These are phyloP conservation scores for Corrigiola litoralis DNA, from an alignment of 179 eudicot genomes.

Conservation along the genomic window DNA sequence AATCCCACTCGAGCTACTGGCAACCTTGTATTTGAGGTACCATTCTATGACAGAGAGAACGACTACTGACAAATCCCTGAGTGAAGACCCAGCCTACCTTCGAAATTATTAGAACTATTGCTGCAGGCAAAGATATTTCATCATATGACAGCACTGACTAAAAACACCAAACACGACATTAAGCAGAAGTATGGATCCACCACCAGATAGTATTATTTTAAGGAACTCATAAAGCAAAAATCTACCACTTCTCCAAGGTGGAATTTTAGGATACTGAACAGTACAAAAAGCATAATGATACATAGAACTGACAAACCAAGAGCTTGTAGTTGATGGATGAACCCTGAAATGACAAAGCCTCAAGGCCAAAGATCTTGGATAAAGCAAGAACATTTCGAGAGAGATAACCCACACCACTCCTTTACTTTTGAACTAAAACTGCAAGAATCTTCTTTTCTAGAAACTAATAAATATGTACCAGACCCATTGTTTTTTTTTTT, in stretches of 20 bases:
- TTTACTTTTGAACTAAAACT: too few relatives aligned
- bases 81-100: neutral
- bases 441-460: too few relatives aligned
- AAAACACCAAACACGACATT: neutral
- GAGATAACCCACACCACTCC: too few relatives aligned
- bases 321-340: too few relatives aligned
- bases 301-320: too few relatives aligned
- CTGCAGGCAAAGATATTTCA: too few relatives aligned
- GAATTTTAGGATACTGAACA: neutral
- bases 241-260: neutral
- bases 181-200: neutral
- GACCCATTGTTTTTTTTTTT: too few relatives aligned
- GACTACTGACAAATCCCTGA: too few relatives aligned
- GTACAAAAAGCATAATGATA: neutral
- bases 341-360: too few relatives aligned
- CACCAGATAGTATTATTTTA: neutral
- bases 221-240: neutral
- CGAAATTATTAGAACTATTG: neutral
- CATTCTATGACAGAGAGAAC: neutral
- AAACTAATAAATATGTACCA: too few relatives aligned
- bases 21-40: neutral
- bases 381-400: too few relatives aligned
- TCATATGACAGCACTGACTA: neutral
- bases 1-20: slow-evolving; percentile 6
- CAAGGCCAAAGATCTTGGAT: too few relatives aligned